These are phyloP conservation scores for Fonsecaea multimorphosa DNA, from an alignment of 2,329 filamentous ascomycete species.

Conservation along the genomic window DNA sequence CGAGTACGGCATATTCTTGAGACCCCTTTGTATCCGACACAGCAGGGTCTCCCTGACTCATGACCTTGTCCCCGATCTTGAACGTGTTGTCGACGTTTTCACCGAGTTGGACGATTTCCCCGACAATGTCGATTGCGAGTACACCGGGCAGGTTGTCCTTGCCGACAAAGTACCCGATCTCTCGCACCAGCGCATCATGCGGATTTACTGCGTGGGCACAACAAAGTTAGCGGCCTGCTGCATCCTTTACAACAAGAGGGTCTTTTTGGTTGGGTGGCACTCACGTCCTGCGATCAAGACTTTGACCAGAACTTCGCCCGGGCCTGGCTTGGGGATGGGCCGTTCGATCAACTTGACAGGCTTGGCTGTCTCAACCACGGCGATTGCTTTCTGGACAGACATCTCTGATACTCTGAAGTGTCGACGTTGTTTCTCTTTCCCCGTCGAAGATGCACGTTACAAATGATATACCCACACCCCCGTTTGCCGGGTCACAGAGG, in stretches of 20 bases:
- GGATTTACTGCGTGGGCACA: constrained; percentile 1
- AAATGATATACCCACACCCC: not conserved
- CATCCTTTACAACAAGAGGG: not conserved
- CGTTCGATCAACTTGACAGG: constrained; percentile 12
- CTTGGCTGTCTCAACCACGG: not conserved
- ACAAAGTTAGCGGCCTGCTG: not conserved
- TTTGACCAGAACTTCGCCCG: constrained; percentile 15
- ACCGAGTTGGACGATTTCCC: constrained; percentile 5
- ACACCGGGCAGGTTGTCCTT: constrained; percentile 11
- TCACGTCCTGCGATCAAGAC: constrained; percentile 17
- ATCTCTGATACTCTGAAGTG: not conserved
- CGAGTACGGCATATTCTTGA: constrained; percentile 13
- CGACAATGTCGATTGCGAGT: constrained; percentile 10
- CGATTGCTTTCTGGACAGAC: constrained; percentile 12
- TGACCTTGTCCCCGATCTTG: constrained; percentile 9
- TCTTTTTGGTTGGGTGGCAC: not conserved
- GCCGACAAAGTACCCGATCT: constrained; percentile 12
- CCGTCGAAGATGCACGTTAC: not conserved
- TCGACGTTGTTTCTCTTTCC: not conserved
- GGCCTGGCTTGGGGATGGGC: constrained; percentile 5
- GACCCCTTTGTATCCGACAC: constrained; percentile 13
- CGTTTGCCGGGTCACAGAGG: not conserved
- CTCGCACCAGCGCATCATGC: constrained; percentile 5
- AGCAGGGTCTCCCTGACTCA: constrained; percentile 11
- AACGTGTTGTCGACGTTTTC: constrained; percentile 1